These are phyloP conservation scores for Akanthomyces dipterigenus DNA, from an alignment of 2,329 filamentous ascomycete species.

Conservation along the genomic window DNA sequence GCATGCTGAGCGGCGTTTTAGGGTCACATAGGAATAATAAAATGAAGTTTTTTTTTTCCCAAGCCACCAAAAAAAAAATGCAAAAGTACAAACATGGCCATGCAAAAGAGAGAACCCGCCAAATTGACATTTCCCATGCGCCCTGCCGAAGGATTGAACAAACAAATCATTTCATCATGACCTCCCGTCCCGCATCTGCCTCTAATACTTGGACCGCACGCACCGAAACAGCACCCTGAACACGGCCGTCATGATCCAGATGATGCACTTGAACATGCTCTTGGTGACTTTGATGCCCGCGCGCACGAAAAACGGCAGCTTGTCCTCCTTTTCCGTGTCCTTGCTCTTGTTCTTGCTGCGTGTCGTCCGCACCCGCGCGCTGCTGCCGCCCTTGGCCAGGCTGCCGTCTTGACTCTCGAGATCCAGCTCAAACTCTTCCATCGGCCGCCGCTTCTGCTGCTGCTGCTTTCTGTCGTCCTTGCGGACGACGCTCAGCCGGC, in stretches of 20 bases:
- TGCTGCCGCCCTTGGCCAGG: conserved; percentile 22
- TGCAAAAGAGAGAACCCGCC: neutral
- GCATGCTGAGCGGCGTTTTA: conserved; percentile 4
- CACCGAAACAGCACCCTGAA: conserved; percentile 48
- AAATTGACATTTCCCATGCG: neutral
- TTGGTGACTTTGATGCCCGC: conserved; percentile 44
- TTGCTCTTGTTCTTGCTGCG: conserved; percentile 28
- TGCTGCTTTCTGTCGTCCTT: conserved; percentile 22
- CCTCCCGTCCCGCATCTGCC: neutral
- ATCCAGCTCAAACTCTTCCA: conserved; percentile 54
- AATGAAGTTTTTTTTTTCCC: neutral
- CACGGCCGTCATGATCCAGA: conserved; percentile 50
- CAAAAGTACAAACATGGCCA: neutral
- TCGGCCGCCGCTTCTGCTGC: conserved; percentile 31
- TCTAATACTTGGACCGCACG: conserved; percentile 37
- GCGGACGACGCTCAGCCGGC: conserved; percentile 22
- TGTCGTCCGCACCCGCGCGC: neutral
- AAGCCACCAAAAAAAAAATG: neutral
- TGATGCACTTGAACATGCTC: conserved; percentile 48
- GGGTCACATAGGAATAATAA: conserved; percentile 3
- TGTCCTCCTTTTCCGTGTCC: conserved; percentile 35
- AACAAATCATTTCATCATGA: neutral
- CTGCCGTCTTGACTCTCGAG: conserved; percentile 55
- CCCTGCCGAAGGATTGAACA: neutral
- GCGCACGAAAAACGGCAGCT: conserved; percentile 43